Conservation (phyloP, 192 early-diverging fungal species). For the Chytriomyces sp. region DNA sequence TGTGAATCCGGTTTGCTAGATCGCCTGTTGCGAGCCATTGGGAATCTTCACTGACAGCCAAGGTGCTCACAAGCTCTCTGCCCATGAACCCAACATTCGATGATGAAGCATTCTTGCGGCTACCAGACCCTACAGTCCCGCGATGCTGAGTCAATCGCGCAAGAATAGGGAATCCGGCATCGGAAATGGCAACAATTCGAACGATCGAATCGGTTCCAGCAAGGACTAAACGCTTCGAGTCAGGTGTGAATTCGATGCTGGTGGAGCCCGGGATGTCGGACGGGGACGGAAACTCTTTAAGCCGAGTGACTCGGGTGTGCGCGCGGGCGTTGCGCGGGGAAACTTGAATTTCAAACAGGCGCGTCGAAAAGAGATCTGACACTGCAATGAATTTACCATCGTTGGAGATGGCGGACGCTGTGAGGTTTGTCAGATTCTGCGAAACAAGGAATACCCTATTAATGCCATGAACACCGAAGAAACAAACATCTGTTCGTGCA, state of each 20-base stretch:
- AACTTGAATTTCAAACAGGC: constrained; percentile 41
- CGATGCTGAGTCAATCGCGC: constrained; percentile 73
- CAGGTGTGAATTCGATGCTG: constrained; percentile 77
- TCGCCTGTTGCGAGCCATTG: constrained; percentile 85
- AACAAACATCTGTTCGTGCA: background rate
- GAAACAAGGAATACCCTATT: constrained; percentile 17
- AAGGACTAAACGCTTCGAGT: constrained; percentile 73
- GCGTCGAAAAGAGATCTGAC: constrained; percentile 69
- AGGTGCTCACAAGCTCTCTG: constrained; percentile 53
- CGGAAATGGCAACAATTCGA: constrained; percentile 71
- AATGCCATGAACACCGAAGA: background rate
- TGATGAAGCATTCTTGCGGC: constrained; percentile 6
- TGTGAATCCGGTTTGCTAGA: constrained; percentile 69
- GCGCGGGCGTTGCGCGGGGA: background rate
- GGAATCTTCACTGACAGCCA: constrained; percentile 82
- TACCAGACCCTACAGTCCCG: constrained; percentile 24
- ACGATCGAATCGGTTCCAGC: constrained; percentile 78
- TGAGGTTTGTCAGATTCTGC: constrained; percentile 67
- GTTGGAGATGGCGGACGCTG: constrained; percentile 75
- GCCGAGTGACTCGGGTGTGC: background rate
- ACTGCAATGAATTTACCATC: constrained; percentile 86
- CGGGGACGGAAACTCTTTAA: constrained; percentile 27
- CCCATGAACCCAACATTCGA: constrained; percentile 39
- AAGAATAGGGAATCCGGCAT: constrained; percentile 65
- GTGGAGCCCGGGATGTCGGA: constrained; percentile 61